Percentiles rank a stretch among this genome's conserved stretches.
These are phyloP conservation scores for Juncus inflexus DNA, from an alignment of 176 grass and related monocot species.

Conservation along the genomic window DNA sequence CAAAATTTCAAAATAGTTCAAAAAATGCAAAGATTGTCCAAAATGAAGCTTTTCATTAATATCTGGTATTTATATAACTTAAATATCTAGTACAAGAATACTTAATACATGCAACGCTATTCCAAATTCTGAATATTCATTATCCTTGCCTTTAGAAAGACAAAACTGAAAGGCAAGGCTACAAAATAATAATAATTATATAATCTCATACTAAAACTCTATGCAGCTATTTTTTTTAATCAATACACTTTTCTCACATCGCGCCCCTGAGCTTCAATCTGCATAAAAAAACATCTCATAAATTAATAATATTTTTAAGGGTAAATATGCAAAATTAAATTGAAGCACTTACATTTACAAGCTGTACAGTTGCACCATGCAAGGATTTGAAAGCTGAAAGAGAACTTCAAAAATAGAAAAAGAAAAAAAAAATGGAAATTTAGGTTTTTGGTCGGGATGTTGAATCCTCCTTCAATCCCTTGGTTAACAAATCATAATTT, in stretches of 20 bases:
- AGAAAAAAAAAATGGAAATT: constrained; percentile 25
- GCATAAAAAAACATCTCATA: background rate
- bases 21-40: no score
- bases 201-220: constrained; percentile 7
- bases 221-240: constrained; percentile 9
- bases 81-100: no score
- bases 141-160: constrained; percentile 19
- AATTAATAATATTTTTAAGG: background rate
- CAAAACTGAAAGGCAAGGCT: constrained; percentile 30
- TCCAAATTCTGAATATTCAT: no score
- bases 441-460: constrained; percentile 56
- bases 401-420: constrained; percentile 34
- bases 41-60: no score
- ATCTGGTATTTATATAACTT: no score
- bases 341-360: constrained; percentile 89
- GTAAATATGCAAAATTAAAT: background rate
- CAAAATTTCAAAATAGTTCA: no score
- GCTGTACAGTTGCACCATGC: constrained; percentile 37
- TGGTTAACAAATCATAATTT: constrained; percentile 94
- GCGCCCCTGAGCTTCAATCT: constrained; percentile 31
- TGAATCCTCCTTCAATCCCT: constrained; percentile 87
- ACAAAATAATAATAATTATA: no score
- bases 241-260: background rate
- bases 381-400: background rate
- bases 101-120: no score